Base-by-base conservation (phyloP, 1,284 basidiomycete genomes). In the Gomphus sp. region DNA sequence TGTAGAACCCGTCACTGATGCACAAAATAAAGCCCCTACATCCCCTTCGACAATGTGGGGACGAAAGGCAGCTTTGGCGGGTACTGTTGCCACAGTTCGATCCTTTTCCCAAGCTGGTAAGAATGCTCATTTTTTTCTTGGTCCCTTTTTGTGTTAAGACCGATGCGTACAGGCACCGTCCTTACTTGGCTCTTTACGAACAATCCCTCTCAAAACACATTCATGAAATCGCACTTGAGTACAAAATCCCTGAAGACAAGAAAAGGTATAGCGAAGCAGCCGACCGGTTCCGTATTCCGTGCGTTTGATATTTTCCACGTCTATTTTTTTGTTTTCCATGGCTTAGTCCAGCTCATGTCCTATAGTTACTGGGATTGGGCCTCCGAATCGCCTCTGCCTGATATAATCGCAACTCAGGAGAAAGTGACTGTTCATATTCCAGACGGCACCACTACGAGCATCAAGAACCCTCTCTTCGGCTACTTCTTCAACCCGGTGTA, bases 401-500 rank as follows among this genome's bases (percentile, higher is more conserved):
- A 70, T 4, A 68, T 76, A 60, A 73, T 79, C 48, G 76, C 77
- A 55, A 68, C 69, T 1, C 58, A 69, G 41, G 64, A 68, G 43
- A 63, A 68, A 12, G 72, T 80, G 43, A 66, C 64, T 2, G 77
- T 80, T 61, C 71, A 69, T 49, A 66, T 66, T 6, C 70, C 73
- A 8, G 65, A 73, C 49, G 78, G 78, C 10, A 61, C 63, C 47
- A 66, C 59, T 54, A 64, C 62, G 11, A 55, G 60, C 1, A 71
- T 78, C 3, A 57, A 66, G 56, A 81, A 80, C 56, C 78, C 79
- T 1, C 67, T 81, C 10, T 65, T 67, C 36, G 67, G 70, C 5
- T 80, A 80, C 64, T 69, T 59, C 2, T 80, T 80, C 70, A 68
- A 76, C 41, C 74, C 75, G 0, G 69, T 75, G 51, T 71, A 74